A percentile compares a stretch with the other conserved stretches of the same genome.
phyloP scores from a whole-genome alignment of 106 monocot genomes.

The Hemerocallis citrina region DNA sequence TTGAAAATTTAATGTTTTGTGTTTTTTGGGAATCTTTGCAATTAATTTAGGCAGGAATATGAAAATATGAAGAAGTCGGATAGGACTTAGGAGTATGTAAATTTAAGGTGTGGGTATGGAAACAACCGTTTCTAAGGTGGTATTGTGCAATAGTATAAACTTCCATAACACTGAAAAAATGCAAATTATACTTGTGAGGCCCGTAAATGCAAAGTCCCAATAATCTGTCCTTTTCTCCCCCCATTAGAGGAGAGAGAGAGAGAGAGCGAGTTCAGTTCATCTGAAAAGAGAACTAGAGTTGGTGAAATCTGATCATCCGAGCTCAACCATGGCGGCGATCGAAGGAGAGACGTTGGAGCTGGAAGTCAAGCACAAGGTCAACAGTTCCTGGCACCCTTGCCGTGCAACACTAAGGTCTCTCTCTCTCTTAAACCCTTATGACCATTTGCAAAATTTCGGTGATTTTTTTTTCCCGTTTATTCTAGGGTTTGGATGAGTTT shows the following conservation, averaged over 20 bases:
- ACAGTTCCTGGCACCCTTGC: constrained; percentile 55
- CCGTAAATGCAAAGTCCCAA: neutral
- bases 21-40: no score
- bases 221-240: neutral
- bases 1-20: no score
- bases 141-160: no score
- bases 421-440: neutral
- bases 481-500: neutral
- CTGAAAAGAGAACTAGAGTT: no score
- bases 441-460: neutral
- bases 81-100: no score
- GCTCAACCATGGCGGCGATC: constrained; percentile 16
- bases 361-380: constrained; percentile 33
- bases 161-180: no score
- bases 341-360: constrained; percentile 24
- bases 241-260: neutral
- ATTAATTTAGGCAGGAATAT: no score
- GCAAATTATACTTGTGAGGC: neutral
- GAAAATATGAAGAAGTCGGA: no score
- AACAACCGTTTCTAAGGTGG: no score
- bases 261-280: constrained; percentile 2
- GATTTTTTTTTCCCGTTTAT: neutral
- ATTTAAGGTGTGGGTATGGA: no score
- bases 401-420: constrained; percentile 29
- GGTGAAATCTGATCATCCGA: no score